Percentiles rank a stretch among this genome's conserved stretches.
Conservation (phyloP, 2,329 filamentous ascomycete species). For the Colletotrichum siamense region DNA sequence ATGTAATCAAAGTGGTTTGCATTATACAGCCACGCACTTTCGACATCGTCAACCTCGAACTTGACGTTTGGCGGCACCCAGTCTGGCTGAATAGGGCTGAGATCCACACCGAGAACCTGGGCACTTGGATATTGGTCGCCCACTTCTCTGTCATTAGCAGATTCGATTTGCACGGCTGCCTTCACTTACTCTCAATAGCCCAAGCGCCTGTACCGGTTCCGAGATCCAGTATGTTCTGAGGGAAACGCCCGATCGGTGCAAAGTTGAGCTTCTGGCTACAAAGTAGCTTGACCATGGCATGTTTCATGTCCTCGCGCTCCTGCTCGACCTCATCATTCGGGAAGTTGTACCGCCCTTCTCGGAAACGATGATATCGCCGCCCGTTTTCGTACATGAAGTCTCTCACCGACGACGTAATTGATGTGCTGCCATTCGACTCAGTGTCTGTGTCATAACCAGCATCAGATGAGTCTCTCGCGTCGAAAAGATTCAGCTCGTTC, state of each 20-base stretch:
- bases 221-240: conserved; percentile 60
- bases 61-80: conserved; percentile 61
- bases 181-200: conserved; percentile 57
- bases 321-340: conserved; percentile 67
- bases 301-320: conserved; percentile 63
- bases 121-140: conserved; percentile 45
- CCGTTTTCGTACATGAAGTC: conserved; percentile 62
- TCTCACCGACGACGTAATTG: conserved; percentile 44
- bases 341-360: conserved; percentile 61
- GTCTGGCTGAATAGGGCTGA: conserved; percentile 63
- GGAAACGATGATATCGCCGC: conserved; percentile 62
- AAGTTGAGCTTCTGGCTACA: conserved; percentile 55
- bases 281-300: conserved; percentile 55
- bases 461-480: conserved; percentile 31
- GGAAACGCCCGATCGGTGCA: conserved; percentile 52
- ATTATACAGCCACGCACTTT: conserved; percentile 61
- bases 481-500: conserved; percentile 26
- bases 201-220: conserved; percentile 65
- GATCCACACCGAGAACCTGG: conserved; percentile 53
- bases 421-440: conserved; percentile 41
- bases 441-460: conserved; percentile 43
- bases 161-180: conserved; percentile 4
- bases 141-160: conserved; percentile 5
- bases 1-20: conserved; percentile 64
- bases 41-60: conserved; percentile 63